Evolutionary conservation across 73 alveolate genomes (phyloP).

Genomic region (Strombidium stylifer): DNA sequence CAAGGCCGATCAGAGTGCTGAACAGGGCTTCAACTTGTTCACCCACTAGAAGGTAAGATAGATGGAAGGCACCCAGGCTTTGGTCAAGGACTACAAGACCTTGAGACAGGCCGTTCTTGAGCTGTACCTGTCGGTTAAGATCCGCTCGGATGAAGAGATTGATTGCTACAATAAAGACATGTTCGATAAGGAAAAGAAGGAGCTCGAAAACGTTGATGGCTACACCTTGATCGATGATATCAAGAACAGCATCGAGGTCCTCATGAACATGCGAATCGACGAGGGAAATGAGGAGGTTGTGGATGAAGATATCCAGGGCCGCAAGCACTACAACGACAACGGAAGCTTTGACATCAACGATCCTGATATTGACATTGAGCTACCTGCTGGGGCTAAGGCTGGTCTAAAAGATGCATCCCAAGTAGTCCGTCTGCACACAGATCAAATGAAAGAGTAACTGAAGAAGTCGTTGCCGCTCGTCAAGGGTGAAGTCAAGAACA

Average conservation of each 20-base stretch:
- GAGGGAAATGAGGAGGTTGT: no score
- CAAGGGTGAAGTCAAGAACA: no score
- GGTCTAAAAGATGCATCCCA: not conserved
- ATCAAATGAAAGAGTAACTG: not conserved
- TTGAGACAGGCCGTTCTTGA: constrained; percentile 31
- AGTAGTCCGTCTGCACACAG: not conserved
- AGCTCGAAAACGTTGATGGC: constrained; percentile 40
- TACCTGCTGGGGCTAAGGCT: not conserved
- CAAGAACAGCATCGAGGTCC: constrained; percentile 41
- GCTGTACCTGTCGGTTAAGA: constrained; percentile 29
- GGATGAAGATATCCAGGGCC: no score
- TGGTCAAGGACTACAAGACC: constrained; percentile 21
- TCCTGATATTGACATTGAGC: not conserved
- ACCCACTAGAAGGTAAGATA: constrained; percentile 18
- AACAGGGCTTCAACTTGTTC: constrained; percentile 16
- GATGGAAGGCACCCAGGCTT: not conserved
- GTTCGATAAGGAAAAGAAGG: constrained; percentile 24
- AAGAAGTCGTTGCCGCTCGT: no score
- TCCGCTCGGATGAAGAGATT: constrained; percentile 40
- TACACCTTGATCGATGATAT: constrained; percentile 37
- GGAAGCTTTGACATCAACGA: not conserved
- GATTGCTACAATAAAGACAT: constrained; percentile 31
- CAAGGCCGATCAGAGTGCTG: not conserved
- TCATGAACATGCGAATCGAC: constrained; percentile 46
- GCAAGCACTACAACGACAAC: not conserved